Evolutionary conservation across 495 filamentous ascomycete genomes (phyloP), one percentile per base, ranked within the genome.

Genomic region (Pseudotulostoma volvatum): DNA sequence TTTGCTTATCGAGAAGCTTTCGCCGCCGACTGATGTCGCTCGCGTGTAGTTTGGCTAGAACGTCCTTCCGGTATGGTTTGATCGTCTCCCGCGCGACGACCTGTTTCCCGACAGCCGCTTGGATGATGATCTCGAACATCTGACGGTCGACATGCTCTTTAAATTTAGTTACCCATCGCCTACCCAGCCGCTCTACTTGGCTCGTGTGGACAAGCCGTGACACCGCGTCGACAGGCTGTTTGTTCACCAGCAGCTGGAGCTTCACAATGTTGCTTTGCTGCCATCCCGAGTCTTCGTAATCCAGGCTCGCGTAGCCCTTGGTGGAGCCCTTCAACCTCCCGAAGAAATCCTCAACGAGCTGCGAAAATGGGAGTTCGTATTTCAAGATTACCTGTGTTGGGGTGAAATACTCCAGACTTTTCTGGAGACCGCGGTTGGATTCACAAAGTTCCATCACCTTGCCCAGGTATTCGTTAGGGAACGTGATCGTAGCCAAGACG

Each of bases 401-500:
- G 3, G 83, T 86, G 63, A 94, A 97, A 64, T 87, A 96, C 38
- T 81, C 78, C 15, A 96, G 60, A 40, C 76, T 77, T 48, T 81
- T 69, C 53, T 97, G 92, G 41, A 78, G 69, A 32, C 90, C 90
- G 31, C 90, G 79, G 45, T 87, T 90, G 36, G 66, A 60, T 55
- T 97, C 90, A 54, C 90, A 96, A 7, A 97, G 74, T 57, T 96
- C 87, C 46, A 97, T 97, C 23, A 88, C 81, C 40, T 81, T 82
- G 11, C 90, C 90, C 0, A 96, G 59, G 50, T 93, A 96, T 47
- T 95, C 88, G 20, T 95, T 83, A 0, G 90, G 90, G 19, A 93
- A 67, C 0, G 90, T 95, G 43, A 96, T 74, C 25, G 92, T 96
- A 1, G 78, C 79, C 8, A 70, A 52, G 33, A 96, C 87, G 44